Conservation (phyloP, 2,329 filamentous ascomycete species). For the Lasiodiplodia citricola region DNA sequence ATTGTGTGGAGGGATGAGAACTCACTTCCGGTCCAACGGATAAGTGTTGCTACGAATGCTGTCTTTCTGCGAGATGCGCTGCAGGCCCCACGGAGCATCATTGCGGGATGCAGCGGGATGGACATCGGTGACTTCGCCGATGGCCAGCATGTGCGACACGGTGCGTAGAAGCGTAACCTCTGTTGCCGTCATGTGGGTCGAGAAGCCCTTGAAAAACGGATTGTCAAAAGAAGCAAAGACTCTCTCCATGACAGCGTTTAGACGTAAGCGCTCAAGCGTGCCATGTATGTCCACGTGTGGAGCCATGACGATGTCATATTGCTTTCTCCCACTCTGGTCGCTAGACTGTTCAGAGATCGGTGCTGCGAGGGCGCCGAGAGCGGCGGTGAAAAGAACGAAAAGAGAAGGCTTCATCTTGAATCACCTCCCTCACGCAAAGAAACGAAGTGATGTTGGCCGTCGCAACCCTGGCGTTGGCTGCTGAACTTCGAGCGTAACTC, state of each 20-base stretch:
- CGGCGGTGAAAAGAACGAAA: not conserved
- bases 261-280: not conserved
- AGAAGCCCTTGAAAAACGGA: slow-evolving; percentile 19
- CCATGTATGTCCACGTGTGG: not conserved
- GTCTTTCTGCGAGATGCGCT: slow-evolving; percentile 34
- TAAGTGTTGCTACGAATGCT: not conserved
- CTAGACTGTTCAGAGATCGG: not conserved
- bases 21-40: not conserved
- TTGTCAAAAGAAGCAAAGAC: slow-evolving; percentile 19
- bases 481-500: not conserved
- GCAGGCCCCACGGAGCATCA: slow-evolving; percentile 37
- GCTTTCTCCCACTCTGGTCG: not conserved
- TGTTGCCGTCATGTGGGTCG: not conserved
- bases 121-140: slow-evolving; percentile 7
- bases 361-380: slow-evolving; percentile 12
- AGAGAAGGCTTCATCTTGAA: slow-evolving; percentile 7
- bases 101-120: not conserved
- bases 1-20: not conserved
- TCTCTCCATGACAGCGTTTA: not conserved
- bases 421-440: not conserved
- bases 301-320: slow-evolving; percentile 18
- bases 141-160: not conserved
- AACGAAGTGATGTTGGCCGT: not conserved
- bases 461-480: not conserved
- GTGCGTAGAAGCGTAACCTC: not conserved